Conservation (phyloP, 768 basidiomycete species). For the Phaffia australis region DNA sequence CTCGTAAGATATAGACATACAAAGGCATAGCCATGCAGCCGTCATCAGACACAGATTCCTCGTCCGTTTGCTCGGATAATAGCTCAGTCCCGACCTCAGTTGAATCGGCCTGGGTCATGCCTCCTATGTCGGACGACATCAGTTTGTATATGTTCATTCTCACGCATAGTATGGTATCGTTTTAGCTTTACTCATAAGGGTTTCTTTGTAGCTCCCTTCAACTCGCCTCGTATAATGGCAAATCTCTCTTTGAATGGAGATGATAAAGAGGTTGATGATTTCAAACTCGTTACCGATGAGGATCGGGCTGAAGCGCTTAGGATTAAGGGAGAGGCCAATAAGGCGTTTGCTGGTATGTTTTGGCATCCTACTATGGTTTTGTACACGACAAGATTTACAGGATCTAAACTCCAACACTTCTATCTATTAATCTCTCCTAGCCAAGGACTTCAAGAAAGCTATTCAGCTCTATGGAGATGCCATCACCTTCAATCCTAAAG, state of each 20-base stretch:
- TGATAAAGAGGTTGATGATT: conserved; percentile 20
- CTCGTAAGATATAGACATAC: no score
- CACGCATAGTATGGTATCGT: background rate
- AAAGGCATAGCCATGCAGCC: no score
- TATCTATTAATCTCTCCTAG: conserved; percentile 36
- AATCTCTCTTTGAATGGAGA: conserved; percentile 24
- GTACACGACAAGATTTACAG: background rate
- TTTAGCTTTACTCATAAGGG: no score
- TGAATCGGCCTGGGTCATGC: no score
- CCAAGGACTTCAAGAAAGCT: conserved; percentile 64
- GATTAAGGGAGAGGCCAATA: conserved; percentile 78
- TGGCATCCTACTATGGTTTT: background rate
- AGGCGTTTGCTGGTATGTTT: conserved; percentile 50
- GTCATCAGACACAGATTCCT: no score
- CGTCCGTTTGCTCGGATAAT: no score
- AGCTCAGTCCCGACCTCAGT: no score
- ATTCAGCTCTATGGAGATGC: conserved; percentile 71
- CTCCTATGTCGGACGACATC: no score
- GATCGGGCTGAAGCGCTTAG: conserved; percentile 57
- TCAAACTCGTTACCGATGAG: conserved; percentile 51
- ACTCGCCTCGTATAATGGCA: conserved; percentile 21
- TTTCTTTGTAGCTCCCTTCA: conserved; percentile 15
- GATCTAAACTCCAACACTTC: conserved; percentile 26
- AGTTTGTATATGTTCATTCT: background rate
- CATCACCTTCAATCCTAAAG: conserved; percentile 74